Conservation (phyloP, 768 basidiomycete species). For the Tricholoma bakamatsutake region DNA sequence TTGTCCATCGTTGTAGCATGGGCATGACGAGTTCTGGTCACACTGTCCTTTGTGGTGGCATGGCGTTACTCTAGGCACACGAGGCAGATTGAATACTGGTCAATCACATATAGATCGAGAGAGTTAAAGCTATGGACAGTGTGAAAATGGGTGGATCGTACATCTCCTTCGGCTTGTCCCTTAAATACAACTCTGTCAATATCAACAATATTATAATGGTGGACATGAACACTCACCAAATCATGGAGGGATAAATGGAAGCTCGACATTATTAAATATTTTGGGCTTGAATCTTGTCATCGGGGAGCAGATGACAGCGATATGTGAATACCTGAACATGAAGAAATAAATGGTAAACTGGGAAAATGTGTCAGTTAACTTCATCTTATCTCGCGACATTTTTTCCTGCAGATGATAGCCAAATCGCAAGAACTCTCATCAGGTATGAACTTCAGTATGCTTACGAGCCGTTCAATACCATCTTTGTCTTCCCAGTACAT, state of each 20-base stretch:
- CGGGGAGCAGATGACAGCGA: conserved; percentile 16
- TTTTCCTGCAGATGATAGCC: conserved; percentile 39
- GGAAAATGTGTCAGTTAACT: conserved; percentile 14
- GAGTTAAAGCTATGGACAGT: conserved; percentile 4
- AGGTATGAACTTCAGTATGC: conserved; percentile 37
- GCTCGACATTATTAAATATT: neutral
- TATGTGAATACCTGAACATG: conserved; percentile 18
- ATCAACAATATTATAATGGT: no score
- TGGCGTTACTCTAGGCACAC: conserved; percentile 23
- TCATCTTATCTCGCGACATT: conserved; percentile 38
- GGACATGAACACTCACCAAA: conserved; percentile 1
- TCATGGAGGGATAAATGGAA: conserved; percentile 1
- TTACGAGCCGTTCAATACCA: conserved; percentile 23
- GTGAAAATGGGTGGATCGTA: neutral
- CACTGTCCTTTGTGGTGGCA: conserved; percentile 49
- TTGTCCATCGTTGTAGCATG: conserved; percentile 30
- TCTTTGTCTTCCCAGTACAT: conserved; percentile 20
- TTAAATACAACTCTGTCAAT: neutral
- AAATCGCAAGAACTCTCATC: conserved; percentile 45
- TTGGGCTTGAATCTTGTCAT: conserved; percentile 6
- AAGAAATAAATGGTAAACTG: neutral
- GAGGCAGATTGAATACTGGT: no score
- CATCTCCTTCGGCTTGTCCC: neutral
- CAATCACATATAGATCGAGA: neutral
- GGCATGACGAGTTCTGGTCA: conserved; percentile 28